Evolutionary conservation across 2,329 filamentous ascomycete genomes (phyloP), one percentile per base, ranked within the genome.

Genomic region (Ophidiomyces ophidiicola): DNA sequence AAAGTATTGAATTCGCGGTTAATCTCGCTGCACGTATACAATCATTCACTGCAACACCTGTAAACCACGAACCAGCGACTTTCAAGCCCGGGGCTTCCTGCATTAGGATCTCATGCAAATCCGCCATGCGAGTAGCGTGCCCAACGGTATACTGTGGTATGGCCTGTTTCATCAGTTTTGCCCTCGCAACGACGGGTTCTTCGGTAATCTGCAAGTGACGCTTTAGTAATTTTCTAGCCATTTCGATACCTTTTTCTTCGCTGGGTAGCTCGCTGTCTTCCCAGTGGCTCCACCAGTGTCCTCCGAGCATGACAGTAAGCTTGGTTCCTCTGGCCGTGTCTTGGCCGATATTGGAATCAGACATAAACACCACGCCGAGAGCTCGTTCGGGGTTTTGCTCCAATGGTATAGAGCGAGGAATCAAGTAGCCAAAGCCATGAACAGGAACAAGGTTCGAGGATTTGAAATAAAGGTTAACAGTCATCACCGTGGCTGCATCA

Each of bases 331-430:
- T 54, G 1, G 59, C 67, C 3, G 62, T 67, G 54, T 80, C 74
- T 49, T 73, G 68, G 12, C 70, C 71, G 34, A 60, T 53, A n/a
- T 67, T 63, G 12, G 72, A 71, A 46, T 84, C 77, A 2, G 78
- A 83, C 60, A 94, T 86, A 59, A 96, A 96, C 44, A 96, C 81
- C 37, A 96, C 87, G 46, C 90, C 90, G 4, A 98, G 76, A 0
- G 80, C 82, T 45, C 76, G 73, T 57, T 93, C 83, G 1, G 83
- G 81, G 55, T 94, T 93, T 48, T 84, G 70, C 25, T 76, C 74
- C 33, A 70, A 68, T 2, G 78, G 71, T 1, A 83, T 70, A 11
- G 77, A 77, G 43, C 77, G 76, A 1, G 90, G 88, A 43, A 98
- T 82, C 4, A 98, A 74, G 59, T 96, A 96, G 47, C 90, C 90